Percentiles rank a stretch among this genome's conserved stretches.
These are phyloP conservation scores for Mycena belliarum DNA, from an alignment of 768 basidiomycete genomes.

Conservation along the genomic window DNA sequence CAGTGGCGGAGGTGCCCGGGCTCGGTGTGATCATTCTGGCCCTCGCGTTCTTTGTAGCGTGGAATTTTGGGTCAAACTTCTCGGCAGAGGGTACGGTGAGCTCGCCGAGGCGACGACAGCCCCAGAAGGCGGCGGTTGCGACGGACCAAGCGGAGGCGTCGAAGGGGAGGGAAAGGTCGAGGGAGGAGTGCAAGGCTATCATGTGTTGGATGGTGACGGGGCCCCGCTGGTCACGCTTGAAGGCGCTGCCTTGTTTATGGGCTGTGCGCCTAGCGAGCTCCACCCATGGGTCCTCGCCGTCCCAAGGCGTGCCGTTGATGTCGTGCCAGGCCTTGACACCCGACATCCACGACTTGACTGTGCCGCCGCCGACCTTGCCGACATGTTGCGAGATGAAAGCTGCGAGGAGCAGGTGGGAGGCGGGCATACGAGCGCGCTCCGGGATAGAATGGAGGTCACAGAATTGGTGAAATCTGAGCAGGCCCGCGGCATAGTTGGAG, in stretches of 20 bases:
- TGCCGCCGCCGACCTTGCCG: conserved; percentile 22
- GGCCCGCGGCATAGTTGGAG: conserved; percentile 34
- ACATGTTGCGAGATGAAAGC: conserved; percentile 27
- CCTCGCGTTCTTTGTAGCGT: not conserved
- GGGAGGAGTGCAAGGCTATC: conserved; percentile 21
- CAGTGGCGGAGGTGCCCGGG: not conserved
- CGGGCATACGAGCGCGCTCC: conserved; percentile 34
- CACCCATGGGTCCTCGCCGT: conserved; percentile 29
- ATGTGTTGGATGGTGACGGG: conserved; percentile 39
- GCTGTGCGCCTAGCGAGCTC: conserved; percentile 17
- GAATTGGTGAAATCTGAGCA: conserved; percentile 37
- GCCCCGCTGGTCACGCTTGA: conserved; percentile 24
- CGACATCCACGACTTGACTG: conserved; percentile 34
- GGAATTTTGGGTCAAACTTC: not conserved
- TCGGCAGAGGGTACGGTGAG: not conserved
- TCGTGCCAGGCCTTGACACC: conserved; percentile 41
- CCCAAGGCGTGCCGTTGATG: conserved; percentile 36
- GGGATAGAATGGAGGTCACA: conserved; percentile 33
- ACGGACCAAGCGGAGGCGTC: conserved; percentile 38
- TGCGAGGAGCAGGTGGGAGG: conserved; percentile 29
- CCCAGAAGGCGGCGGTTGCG: conserved; percentile 37
- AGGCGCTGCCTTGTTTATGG: conserved; percentile 23
- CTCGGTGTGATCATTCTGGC: not conserved
- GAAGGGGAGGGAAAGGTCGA: conserved; percentile 25
- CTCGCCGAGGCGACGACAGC: conserved; percentile 23